Evolutionary conservation across 2,329 filamentous ascomycete species (phyloP).

Genomic region (Pseudocercospora fijiensis): DNA sequence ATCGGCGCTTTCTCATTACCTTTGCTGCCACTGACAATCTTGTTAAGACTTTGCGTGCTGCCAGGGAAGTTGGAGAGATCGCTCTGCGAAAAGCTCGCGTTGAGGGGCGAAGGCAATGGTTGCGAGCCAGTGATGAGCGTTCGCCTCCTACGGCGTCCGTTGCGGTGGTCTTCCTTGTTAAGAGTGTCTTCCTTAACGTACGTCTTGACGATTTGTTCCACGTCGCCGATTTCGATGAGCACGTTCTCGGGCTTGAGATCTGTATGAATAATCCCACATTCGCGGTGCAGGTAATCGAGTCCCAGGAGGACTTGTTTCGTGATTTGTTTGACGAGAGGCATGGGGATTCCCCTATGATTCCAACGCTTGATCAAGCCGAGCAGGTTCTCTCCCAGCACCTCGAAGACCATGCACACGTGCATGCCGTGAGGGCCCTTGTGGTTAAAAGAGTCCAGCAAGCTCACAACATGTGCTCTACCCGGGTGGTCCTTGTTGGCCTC

Average conservation of each 20-base stretch:
- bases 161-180: conserved; percentile 81
- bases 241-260: conserved; percentile 98
- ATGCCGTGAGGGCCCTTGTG: conserved; percentile 95
- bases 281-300: conserved; percentile 91
- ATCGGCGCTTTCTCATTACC: conserved; percentile 41
- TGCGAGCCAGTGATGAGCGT: conserved; percentile 97
- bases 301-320: conserved; percentile 96
- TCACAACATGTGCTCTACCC: conserved; percentile 92
- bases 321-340: conserved; percentile 96
- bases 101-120: conserved; percentile 89
- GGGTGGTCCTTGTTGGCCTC: conserved; percentile 93
- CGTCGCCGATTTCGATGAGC: conserved; percentile 96
- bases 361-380: conserved; percentile 95
- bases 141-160: conserved; percentile 81
- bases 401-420: conserved; percentile 99
- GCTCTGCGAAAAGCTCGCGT: conserved; percentile 80
- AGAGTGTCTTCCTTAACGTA: conserved; percentile 78
- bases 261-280: conserved; percentile 98
- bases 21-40: conserved; percentile 77
- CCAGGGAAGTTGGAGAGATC: conserved; percentile 64
- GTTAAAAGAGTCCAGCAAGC: conserved; percentile 92
- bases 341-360: conserved; percentile 96
- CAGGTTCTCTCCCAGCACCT: conserved; percentile 93
- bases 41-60: conserved; percentile 72
- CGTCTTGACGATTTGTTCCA: conserved; percentile 96